A percentile compares a stretch with the other conserved stretches of the same genome.
Evolutionary conservation across 2,329 filamentous ascomycete species (phyloP).

Genomic region (Cytospora piceicola): DNA sequence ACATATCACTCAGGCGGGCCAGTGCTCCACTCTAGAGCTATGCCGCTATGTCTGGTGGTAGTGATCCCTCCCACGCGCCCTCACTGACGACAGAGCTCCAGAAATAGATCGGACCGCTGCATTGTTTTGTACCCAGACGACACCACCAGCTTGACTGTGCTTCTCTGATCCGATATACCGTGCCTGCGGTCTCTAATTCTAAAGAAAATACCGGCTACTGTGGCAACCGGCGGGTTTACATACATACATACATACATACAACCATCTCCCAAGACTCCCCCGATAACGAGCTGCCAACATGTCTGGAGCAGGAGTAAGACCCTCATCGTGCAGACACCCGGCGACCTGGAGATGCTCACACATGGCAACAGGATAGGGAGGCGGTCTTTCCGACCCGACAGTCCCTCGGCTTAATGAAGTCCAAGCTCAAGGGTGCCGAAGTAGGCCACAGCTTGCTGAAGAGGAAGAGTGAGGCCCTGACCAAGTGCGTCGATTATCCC

Average conservation of each 20-base stretch:
- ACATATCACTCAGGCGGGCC: slow-evolving; percentile 12
- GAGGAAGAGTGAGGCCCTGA: slow-evolving; percentile 96
- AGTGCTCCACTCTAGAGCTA: slow-evolving; percentile 18
- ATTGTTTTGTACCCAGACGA: background rate
- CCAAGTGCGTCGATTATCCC: slow-evolving; percentile 69
- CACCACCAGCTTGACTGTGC: slow-evolving; percentile 3
- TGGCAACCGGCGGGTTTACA: slow-evolving; percentile 13
- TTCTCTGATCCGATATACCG: background rate
- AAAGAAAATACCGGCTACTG: slow-evolving; percentile 6
- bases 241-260: background rate
- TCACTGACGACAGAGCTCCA: slow-evolving; percentile 48
- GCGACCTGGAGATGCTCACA: slow-evolving; percentile 22
- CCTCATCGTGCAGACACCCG: slow-evolving; percentile 29
- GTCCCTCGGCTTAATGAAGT: slow-evolving; percentile 95
- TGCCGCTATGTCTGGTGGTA: background rate
- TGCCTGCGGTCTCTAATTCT: background rate
- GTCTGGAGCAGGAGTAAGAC: slow-evolving; percentile 46
- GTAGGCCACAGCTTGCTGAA: slow-evolving; percentile 94
- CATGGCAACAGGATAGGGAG: slow-evolving; percentile 74
- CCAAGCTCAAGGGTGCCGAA: slow-evolving; percentile 92
- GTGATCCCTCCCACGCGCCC: slow-evolving; percentile 34
- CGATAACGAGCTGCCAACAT: slow-evolving; percentile 36
- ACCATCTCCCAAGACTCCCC: background rate
- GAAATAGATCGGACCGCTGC: slow-evolving; percentile 38
- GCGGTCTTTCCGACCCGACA: slow-evolving; percentile 97